Conservation (phyloP, 1,284 basidiomycete genomes). For the Laetiporus sulphureus region DNA sequence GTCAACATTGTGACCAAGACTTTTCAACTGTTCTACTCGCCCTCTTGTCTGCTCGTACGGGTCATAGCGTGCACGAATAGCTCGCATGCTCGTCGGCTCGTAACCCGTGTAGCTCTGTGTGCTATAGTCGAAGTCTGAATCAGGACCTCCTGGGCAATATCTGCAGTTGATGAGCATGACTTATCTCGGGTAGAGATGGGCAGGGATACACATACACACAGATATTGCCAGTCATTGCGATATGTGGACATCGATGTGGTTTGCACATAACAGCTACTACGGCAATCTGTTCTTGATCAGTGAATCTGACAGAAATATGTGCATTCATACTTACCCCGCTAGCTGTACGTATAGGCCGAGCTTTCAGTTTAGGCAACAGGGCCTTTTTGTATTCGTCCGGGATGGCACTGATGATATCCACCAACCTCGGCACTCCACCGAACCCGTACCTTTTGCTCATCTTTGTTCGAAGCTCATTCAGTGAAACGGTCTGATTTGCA, state of each 20-base stretch:
- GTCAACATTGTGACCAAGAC: slow-evolving; percentile 93
- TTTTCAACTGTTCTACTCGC: slow-evolving; percentile 92
- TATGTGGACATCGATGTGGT: slow-evolving; percentile 98
- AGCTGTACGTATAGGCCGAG: slow-evolving; percentile 95
- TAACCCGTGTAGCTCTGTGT: slow-evolving; percentile 98
- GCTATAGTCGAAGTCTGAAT: slow-evolving; percentile 99
- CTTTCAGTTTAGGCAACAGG: slow-evolving; percentile 85
- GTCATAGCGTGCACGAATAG: slow-evolving; percentile 96
- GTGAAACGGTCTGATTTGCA: slow-evolving; percentile 66
- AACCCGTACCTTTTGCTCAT: slow-evolving; percentile 89
- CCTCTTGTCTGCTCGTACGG: slow-evolving; percentile 97
- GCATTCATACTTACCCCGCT: slow-evolving; percentile 65
- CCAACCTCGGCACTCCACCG: slow-evolving; percentile 85
- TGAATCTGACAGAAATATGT: neutral
- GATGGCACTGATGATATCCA: slow-evolving; percentile 98
- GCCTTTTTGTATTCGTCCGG: slow-evolving; percentile 96
- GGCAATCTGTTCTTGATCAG: slow-evolving; percentile 60
- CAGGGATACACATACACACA: slow-evolving; percentile 83
- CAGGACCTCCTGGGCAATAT: slow-evolving; percentile 99
- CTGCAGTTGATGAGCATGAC: slow-evolving; percentile 30
- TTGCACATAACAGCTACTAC: slow-evolving; percentile 99
- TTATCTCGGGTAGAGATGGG: slow-evolving; percentile 1
- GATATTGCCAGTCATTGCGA: slow-evolving; percentile 99
- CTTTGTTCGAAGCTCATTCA: slow-evolving; percentile 84
- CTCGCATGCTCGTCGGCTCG: slow-evolving; percentile 98